Evolutionary conservation across 1,284 basidiomycete species (phyloP).

Genomic region (Amylostereum chailletii): DNA sequence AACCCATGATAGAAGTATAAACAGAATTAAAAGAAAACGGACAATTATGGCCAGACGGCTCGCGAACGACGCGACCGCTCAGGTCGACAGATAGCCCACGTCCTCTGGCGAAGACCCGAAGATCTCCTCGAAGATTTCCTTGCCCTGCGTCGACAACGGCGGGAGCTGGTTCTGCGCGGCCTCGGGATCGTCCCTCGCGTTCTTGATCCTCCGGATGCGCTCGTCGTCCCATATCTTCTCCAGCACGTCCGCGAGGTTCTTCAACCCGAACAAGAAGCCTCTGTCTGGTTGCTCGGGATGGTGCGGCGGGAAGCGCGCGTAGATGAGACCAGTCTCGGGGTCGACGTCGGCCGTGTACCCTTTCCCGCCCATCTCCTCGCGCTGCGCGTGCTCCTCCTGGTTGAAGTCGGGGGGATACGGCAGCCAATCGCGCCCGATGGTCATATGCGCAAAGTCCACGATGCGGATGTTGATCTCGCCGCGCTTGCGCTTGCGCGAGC

Average conservation of each 20-base stretch:
- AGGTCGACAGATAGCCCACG: constrained; percentile 66
- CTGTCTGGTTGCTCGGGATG: constrained; percentile 85
- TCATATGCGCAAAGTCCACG: constrained; percentile 98
- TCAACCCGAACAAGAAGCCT: constrained; percentile 89
- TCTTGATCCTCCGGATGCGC: constrained; percentile 58
- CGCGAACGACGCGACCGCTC: constrained; percentile 12
- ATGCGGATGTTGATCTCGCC: constrained; percentile 95
- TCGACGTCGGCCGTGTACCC: constrained; percentile 81
- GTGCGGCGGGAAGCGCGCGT: constrained; percentile 89
- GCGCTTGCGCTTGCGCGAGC: constrained; percentile 54
- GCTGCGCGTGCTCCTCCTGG: constrained; percentile 18
- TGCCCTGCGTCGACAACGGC: constrained; percentile 57
- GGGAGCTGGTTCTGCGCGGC: constrained; percentile 42
- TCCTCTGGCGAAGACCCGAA: constrained; percentile 60
- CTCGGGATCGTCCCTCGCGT: constrained; percentile 48
- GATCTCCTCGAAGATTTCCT: constrained; percentile 69
- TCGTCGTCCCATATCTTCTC: constrained; percentile 83
- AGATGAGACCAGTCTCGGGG: constrained; percentile 67
- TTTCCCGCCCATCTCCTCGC: constrained; percentile 52
- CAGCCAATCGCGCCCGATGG: constrained; percentile 89
- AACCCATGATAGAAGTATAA: no score
- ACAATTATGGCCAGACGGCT: no score
- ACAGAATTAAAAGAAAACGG: not conserved
- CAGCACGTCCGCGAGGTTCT: constrained; percentile 68
- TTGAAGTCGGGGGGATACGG: constrained; percentile 43